phyloP scores from a whole-genome alignment of 345 rosid species.

The Raphanus sativus region DNA sequence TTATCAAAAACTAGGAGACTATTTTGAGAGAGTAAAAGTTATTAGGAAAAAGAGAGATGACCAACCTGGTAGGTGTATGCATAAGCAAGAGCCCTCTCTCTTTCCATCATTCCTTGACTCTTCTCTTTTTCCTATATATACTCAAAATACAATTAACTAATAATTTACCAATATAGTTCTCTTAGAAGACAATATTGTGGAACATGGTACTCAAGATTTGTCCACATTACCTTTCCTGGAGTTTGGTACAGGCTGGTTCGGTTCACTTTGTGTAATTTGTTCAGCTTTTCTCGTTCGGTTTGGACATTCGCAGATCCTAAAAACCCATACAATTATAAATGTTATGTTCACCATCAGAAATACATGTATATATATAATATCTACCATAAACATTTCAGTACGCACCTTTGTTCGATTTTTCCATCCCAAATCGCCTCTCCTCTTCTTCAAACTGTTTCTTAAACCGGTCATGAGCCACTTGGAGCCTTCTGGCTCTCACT shows the following conservation, averaged over 20 bases:
- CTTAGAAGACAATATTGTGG: neutral
- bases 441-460: constrained; percentile 36
- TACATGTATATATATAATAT: neutral
- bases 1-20: neutral
- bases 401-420: constrained; percentile 25
- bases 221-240: constrained; percentile 32
- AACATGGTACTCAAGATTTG: neutral
- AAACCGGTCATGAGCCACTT: constrained; percentile 55
- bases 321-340: neutral
- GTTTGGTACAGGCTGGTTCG: constrained; percentile 50
- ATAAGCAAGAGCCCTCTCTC: constrained; percentile 94
- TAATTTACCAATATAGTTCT: neutral
- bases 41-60: neutral
- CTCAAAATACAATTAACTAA: constrained; percentile 5
- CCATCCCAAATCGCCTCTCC: constrained; percentile 36
- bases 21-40: neutral
- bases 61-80: constrained; percentile 84
- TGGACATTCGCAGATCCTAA: constrained; percentile 20
- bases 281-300: constrained; percentile 35
- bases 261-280: constrained; percentile 34
- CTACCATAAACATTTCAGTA: neutral
- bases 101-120: constrained; percentile 59
- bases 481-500: constrained; percentile 79
- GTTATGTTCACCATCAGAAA: neutral
- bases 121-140: constrained; percentile 46